Conservation (phyloP, 1,284 basidiomycete species). For the Rhizoctonia solani region DNA sequence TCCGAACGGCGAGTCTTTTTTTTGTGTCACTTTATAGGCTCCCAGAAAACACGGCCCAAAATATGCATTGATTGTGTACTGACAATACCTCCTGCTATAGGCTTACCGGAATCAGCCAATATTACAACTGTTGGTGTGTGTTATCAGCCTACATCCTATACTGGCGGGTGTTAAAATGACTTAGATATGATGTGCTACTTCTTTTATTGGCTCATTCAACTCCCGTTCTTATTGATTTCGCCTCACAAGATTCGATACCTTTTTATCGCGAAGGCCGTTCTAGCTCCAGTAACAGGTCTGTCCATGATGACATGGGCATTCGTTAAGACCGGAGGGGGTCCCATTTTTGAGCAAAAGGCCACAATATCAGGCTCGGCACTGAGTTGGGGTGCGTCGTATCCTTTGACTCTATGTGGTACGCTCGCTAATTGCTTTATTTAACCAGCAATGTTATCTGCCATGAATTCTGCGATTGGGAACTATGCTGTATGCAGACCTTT, state of each 20-base stretch:
- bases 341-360: slow-evolving; percentile 55
- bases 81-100: no score
- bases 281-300: slow-evolving; percentile 67
- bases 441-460: slow-evolving; percentile 62
- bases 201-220: slow-evolving; percentile 74
- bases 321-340: slow-evolving; percentile 56
- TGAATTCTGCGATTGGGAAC: slow-evolving; percentile 70
- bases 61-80: no score
- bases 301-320: slow-evolving; percentile 77
- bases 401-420: not conserved
- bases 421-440: no score
- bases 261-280: slow-evolving; percentile 65
- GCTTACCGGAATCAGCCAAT: slow-evolving; percentile 58
- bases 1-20: no score
- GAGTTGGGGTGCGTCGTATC: slow-evolving; percentile 54
- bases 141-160: slow-evolving; percentile 1
- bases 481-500: slow-evolving; percentile 49
- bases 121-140: slow-evolving; percentile 61
- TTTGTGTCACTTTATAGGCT: no score
- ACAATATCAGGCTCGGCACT: slow-evolving; percentile 55
- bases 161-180: slow-evolving; percentile 18
- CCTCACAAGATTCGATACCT: slow-evolving; percentile 74
- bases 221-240: slow-evolving; percentile 75
- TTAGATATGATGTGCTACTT: slow-evolving; percentile 73
- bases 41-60: no score